Evolutionary conservation across 495 filamentous ascomycete genomes (phyloP).

Genomic region (Hyphodiscus hymeniophilus): DNA sequence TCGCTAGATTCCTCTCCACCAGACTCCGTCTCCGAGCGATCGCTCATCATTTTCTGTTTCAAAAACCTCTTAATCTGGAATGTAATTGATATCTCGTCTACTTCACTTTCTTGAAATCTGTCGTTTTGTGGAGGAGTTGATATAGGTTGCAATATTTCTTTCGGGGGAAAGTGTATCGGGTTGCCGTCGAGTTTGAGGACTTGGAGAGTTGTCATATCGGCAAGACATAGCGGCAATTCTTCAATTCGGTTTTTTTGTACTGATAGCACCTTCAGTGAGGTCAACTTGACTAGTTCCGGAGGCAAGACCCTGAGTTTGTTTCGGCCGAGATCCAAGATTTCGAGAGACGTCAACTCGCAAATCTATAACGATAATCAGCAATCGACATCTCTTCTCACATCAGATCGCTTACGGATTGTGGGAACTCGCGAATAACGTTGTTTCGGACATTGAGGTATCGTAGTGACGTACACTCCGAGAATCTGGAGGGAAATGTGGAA

Average conservation of each 20-base stretch:
- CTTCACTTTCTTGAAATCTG: conserved; percentile 37
- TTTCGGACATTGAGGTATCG: conserved; percentile 92
- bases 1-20: conserved; percentile 59
- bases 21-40: conserved; percentile 52
- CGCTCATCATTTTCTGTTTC: conserved; percentile 47
- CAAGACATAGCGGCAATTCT: conserved; percentile 71
- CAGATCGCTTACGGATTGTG: conserved; percentile 33
- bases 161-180: conserved; percentile 62
- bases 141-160: conserved; percentile 44
- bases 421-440: conserved; percentile 84
- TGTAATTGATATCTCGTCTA: conserved; percentile 59
- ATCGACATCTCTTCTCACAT: conserved; percentile 6
- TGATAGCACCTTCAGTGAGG: conserved; percentile 66
- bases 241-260: conserved; percentile 80
- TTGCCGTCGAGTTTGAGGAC: conserved; percentile 85
- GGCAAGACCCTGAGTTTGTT: conserved; percentile 76
- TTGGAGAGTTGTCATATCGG: conserved; percentile 80
- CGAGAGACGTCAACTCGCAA: conserved; percentile 74
- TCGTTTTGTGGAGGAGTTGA: conserved; percentile 36
- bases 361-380: conserved; percentile 36
- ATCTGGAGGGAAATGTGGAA: conserved; percentile 65
- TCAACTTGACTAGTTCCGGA: conserved; percentile 68
- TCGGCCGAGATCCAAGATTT: conserved; percentile 84
- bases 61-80: conserved; percentile 70
- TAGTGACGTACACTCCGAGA: conserved; percentile 79